Percentiles rank a stretch among this genome's conserved stretches.
Evolutionary conservation across 2,329 filamentous ascomycete genomes (phyloP).

Genomic region (Endoconidiophora laricicola): DNA sequence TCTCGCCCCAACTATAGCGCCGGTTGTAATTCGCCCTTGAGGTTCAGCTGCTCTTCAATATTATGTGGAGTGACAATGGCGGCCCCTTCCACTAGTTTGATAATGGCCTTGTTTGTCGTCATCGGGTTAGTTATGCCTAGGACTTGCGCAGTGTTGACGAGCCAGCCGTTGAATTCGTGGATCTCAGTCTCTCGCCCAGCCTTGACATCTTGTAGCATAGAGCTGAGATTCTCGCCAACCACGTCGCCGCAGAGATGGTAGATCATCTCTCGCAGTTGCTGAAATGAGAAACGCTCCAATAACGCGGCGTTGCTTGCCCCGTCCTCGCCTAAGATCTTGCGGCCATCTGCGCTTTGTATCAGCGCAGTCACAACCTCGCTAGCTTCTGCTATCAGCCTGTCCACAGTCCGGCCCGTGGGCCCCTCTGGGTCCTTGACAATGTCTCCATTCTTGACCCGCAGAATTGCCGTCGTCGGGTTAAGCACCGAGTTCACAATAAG

Average conservation of each 20-base stretch:
- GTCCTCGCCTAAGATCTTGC: constrained; percentile 6
- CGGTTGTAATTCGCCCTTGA: neutral
- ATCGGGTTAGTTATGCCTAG: constrained; percentile 22
- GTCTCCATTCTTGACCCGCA: constrained; percentile 63
- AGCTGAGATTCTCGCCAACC: constrained; percentile 39
- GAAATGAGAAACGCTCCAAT: constrained; percentile 26
- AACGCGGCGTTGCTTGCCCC: constrained; percentile 16
- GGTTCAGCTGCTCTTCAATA: constrained; percentile 6
- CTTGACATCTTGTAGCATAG: constrained; percentile 43
- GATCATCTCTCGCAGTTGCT: constrained; percentile 28
- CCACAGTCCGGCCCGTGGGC: constrained; percentile 42
- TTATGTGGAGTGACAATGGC: constrained; percentile 3
- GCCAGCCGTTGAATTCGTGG: constrained; percentile 42
- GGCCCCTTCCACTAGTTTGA: constrained; percentile 26
- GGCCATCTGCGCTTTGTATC: constrained; percentile 4
- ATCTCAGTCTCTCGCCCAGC: constrained; percentile 38
- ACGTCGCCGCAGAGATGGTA: constrained; percentile 17
- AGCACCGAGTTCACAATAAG: constrained; percentile 65
- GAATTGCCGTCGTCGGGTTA: constrained; percentile 69
- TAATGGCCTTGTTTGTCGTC: constrained; percentile 24
- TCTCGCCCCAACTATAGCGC: neutral
- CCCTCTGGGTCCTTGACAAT: constrained; percentile 39
- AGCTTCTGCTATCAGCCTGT: constrained; percentile 56
- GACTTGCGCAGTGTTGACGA: constrained; percentile 29
- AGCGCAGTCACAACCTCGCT: constrained; percentile 43